These are phyloP conservation scores for Epichloe amarillans DNA, from an alignment of 2,329 filamentous ascomycete species.

Conservation along the genomic window DNA sequence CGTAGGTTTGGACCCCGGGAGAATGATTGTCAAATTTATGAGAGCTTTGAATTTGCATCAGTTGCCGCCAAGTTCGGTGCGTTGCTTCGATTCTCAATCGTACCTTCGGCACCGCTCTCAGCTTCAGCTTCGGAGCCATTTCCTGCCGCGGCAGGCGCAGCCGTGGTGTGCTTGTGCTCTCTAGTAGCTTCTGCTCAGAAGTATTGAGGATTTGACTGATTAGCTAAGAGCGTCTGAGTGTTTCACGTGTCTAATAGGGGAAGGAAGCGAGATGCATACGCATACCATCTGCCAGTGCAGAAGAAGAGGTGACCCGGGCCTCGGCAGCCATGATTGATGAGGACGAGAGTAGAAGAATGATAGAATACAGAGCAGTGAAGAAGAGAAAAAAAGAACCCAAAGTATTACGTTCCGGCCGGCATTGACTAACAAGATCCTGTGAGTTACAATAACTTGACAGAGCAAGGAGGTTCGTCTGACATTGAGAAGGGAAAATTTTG, in stretches of 20 bases:
- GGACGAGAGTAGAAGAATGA: slow-evolving; percentile 5
- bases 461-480: neutral
- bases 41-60: slow-evolving; percentile 25
- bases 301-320: slow-evolving; percentile 13
- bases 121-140: slow-evolving; percentile 13
- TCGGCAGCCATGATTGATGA: slow-evolving; percentile 20
- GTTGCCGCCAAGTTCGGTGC: neutral
- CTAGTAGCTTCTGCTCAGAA: slow-evolving; percentile 10
- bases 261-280: neutral
- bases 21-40: slow-evolving; percentile 57
- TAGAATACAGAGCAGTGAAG: slow-evolving; percentile 10
- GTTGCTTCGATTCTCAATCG: neutral
- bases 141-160: slow-evolving; percentile 15
- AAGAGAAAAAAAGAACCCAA: slow-evolving; percentile 11
- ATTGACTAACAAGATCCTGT: slow-evolving; percentile 11
- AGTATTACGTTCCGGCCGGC: slow-evolving; percentile 15
- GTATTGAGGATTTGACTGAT: neutral
- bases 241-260: neutral
- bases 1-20: slow-evolving; percentile 60
- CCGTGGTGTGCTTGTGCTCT: slow-evolving; percentile 13
- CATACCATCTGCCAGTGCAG: slow-evolving; percentile 13
- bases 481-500: slow-evolving; percentile 14
- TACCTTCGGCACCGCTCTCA: slow-evolving; percentile 24
- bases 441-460: neutral
- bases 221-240: neutral